These are phyloP conservation scores for Penicillium bovifimosum DNA, from an alignment of 495 filamentous ascomycete genomes.

Conservation along the genomic window DNA sequence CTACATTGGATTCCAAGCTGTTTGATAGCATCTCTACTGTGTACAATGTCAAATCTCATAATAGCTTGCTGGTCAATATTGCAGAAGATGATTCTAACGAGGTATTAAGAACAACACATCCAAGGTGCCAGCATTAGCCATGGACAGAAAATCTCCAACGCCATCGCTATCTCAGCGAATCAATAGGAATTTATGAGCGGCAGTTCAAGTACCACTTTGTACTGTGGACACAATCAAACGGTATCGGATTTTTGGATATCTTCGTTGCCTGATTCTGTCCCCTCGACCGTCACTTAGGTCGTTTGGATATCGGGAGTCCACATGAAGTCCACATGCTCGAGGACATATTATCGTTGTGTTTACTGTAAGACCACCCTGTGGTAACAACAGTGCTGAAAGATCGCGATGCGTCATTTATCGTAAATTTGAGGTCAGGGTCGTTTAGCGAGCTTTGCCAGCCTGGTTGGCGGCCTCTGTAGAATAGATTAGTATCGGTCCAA, in stretches of 20 bases:
- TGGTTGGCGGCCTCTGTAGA: conserved; percentile 48
- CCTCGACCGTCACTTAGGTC: neutral
- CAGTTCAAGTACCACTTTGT: neutral
- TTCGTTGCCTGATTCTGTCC: neutral
- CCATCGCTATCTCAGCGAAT: neutral
- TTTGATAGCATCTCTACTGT: neutral
- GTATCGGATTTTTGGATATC: neutral
- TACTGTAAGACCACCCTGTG: conserved; percentile 16
- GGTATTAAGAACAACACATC: conserved; percentile 6
- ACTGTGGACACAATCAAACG: neutral
- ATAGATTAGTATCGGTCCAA: conserved; percentile 8
- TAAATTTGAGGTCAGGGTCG: conserved; percentile 5
- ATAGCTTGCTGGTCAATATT: conserved; percentile 5
- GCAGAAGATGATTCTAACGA: conserved; percentile 5
- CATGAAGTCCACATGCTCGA: neutral
- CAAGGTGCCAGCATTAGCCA: conserved; percentile 3
- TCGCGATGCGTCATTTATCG: conserved; percentile 11
- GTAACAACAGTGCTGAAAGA: conserved; percentile 15
- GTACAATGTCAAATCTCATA: neutral
- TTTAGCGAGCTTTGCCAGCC: conserved; percentile 44
- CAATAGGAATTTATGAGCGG: neutral
- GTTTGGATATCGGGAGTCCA: neutral
- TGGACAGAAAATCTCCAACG: neutral
- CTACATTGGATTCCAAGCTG: neutral
- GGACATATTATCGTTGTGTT: conserved; percentile 12